A percentile compares a stretch with the other conserved stretches of the same genome.
Evolutionary conservation across 2,329 filamentous ascomycete species (phyloP).

Genomic region (Nigrospora sphaerica): DNA sequence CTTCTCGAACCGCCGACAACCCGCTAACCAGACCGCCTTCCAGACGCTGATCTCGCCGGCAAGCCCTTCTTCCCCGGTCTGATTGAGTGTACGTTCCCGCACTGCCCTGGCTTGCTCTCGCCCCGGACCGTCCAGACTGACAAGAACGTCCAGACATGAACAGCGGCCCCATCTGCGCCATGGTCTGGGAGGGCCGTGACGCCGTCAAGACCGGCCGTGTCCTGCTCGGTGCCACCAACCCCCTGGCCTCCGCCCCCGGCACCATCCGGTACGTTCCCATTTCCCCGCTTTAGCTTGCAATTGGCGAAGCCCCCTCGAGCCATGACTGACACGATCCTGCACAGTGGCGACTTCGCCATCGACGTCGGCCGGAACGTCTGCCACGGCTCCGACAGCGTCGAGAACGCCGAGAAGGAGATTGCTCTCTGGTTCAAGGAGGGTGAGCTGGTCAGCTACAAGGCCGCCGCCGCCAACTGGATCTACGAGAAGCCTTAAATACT

Average conservation of each 20-base stretch:
- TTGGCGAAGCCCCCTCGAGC: not conserved
- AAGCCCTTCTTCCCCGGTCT: slow-evolving; percentile 98
- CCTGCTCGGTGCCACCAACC: slow-evolving; percentile 99
- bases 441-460: slow-evolving; percentile 82
- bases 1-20: not conserved
- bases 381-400: slow-evolving; percentile 98
- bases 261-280: slow-evolving; percentile 71
- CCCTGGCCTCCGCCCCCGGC: slow-evolving; percentile 84
- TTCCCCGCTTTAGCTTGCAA: not conserved
- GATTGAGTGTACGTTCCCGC: slow-evolving; percentile 66
- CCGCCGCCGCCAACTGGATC: slow-evolving; percentile 82
- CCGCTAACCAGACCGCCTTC: not conserved
- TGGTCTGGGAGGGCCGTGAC: slow-evolving; percentile 99
- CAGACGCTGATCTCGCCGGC: slow-evolving; percentile 76
- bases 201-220: slow-evolving; percentile 97
- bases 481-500: slow-evolving; percentile 73
- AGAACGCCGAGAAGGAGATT: slow-evolving; percentile 99
- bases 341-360: slow-evolving; percentile 7
- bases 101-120: not conserved
- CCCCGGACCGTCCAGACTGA: not conserved
- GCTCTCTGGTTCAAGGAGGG: slow-evolving; percentile 92
- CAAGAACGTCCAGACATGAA: slow-evolving; percentile 69
- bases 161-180: slow-evolving; percentile 94
- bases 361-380: slow-evolving; percentile 97
- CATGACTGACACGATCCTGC: not conserved